Conservation (phyloP, 257 asterid species). For the Lycium ferocissimum region DNA sequence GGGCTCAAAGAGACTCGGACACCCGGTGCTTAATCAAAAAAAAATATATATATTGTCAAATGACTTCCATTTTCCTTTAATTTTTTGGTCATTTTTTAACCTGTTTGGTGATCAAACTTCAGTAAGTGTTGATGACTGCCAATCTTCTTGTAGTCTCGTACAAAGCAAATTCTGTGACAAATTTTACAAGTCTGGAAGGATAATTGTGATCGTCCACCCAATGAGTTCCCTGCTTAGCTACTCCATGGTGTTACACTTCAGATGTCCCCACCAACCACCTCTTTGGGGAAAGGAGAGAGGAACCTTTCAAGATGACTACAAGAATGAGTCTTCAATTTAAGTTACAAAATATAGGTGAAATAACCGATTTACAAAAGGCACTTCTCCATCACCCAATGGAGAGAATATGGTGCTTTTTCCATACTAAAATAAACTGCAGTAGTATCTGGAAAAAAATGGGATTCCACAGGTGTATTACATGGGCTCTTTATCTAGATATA, state of each 20-base stretch:
- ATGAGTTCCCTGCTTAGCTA: neutral
- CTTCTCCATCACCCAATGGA: neutral
- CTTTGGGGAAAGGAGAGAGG: neutral
- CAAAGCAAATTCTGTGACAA: neutral
- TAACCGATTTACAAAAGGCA: neutral
- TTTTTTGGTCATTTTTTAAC: neutral
- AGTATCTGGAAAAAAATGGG: neutral
- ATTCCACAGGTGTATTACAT: neutral
- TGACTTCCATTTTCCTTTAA: neutral
- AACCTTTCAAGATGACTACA: neutral
- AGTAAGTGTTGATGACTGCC: neutral
- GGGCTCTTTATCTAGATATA: neutral
- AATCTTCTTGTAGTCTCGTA: constrained; percentile 12
- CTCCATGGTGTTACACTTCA: constrained; percentile 7
- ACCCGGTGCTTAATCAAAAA: too few species aligned
- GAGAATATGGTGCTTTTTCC: constrained; percentile 1
- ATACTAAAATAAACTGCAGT: constrained; percentile 15
- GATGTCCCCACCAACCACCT: neutral
- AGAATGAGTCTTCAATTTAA: constrained; percentile 10
- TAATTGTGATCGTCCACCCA: neutral
- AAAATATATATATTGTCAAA: neutral
- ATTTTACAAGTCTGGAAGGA: neutral
- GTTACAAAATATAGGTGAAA: constrained; percentile 11
- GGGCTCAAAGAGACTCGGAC: too few species aligned
- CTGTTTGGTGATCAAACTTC: constrained; percentile 18